Percentiles rank a stretch among this genome's conserved stretches.
These are phyloP conservation scores for Omphalotus olearius DNA, from an alignment of 1,284 basidiomycete species.

Conservation along the genomic window DNA sequence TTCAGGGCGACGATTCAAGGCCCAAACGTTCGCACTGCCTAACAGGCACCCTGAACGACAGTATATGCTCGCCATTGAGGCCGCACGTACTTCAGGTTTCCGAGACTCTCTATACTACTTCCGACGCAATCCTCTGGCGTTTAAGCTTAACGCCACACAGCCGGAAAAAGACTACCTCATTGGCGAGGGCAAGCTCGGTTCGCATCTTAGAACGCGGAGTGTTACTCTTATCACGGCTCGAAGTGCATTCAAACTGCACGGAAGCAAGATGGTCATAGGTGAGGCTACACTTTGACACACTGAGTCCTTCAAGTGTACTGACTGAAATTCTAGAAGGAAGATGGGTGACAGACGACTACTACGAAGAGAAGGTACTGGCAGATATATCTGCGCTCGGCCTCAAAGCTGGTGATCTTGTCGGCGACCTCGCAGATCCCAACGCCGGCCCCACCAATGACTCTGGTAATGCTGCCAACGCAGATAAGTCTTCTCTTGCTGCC, in stretches of 20 bases:
- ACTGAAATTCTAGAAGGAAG: slow-evolving; percentile 63
- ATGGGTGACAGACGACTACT: slow-evolving; percentile 94
- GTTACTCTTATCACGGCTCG: slow-evolving; percentile 92
- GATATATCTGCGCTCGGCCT: slow-evolving; percentile 71
- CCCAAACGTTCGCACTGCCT: slow-evolving; percentile 81
- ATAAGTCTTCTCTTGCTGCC: slow-evolving; percentile 18
- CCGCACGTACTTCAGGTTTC: slow-evolving; percentile 92
- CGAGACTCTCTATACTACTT: slow-evolving; percentile 97
- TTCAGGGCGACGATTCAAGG: slow-evolving; percentile 83
- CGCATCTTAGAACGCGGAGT: slow-evolving; percentile 85
- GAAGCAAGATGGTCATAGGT: slow-evolving; percentile 87
- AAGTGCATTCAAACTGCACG: slow-evolving; percentile 93
- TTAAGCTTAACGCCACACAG: slow-evolving; percentile 86
- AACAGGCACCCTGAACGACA: slow-evolving; percentile 78
- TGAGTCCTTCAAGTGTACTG: neutral
- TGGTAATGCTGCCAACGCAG: neutral
- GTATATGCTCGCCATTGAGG: slow-evolving; percentile 97
- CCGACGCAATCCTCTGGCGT: slow-evolving; percentile 82
- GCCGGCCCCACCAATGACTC: slow-evolving; percentile 21
- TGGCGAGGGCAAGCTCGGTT: slow-evolving; percentile 79
- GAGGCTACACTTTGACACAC: slow-evolving; percentile 22
- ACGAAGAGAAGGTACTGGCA: slow-evolving; percentile 76
- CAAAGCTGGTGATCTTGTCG: slow-evolving; percentile 71
- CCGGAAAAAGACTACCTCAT: slow-evolving; percentile 93
- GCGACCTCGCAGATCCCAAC: slow-evolving; percentile 74